Evolutionary conservation across 768 basidiomycete genomes (phyloP).

Genomic region (Leccinum pellstonianum): DNA sequence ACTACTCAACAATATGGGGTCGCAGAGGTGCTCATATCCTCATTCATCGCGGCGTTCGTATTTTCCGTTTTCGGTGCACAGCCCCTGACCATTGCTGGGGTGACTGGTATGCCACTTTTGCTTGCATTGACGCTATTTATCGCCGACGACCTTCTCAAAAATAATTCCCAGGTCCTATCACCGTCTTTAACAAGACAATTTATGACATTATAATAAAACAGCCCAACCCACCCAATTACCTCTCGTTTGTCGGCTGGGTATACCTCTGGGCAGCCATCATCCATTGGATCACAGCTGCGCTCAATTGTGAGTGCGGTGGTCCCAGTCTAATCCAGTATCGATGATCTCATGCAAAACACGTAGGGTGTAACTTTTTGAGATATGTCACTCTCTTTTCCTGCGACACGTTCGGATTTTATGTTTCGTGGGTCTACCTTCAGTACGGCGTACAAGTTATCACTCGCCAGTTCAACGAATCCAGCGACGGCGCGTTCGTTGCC

Average conservation of each 20-base stretch:
- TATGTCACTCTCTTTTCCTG: conserved; percentile 90
- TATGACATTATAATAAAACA: conserved; percentile 66
- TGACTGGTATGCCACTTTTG: conserved; percentile 56
- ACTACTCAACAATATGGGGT: conserved; percentile 90
- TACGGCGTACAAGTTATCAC: conserved; percentile 86
- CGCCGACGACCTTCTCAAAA: background rate
- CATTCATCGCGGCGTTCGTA: conserved; percentile 87
- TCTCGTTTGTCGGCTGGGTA: conserved; percentile 90
- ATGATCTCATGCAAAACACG: conserved; percentile 1
- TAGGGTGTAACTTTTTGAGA: conserved; percentile 80
- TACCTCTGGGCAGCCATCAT: conserved; percentile 88
- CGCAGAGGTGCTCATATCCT: conserved; percentile 76
- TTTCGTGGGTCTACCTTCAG: conserved; percentile 86
- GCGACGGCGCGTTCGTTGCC: conserved; percentile 55
- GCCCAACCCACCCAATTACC: conserved; percentile 65
- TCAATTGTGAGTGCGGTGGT: conserved; percentile 59
- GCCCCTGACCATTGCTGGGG: conserved; percentile 88
- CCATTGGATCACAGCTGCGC: conserved; percentile 76
- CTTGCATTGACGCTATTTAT: background rate
- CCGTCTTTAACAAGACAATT: conserved; percentile 90
- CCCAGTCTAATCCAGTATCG: background rate
- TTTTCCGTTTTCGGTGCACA: conserved; percentile 89
- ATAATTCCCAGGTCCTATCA: conserved; percentile 68
- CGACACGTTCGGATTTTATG: conserved; percentile 92
- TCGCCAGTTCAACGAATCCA: conserved; percentile 53